A percentile compares a stretch with the other conserved stretches of the same genome.
Evolutionary conservation across 208 protist genomes (phyloP).

Genomic region (Plasmodiophora brassicae): DNA sequence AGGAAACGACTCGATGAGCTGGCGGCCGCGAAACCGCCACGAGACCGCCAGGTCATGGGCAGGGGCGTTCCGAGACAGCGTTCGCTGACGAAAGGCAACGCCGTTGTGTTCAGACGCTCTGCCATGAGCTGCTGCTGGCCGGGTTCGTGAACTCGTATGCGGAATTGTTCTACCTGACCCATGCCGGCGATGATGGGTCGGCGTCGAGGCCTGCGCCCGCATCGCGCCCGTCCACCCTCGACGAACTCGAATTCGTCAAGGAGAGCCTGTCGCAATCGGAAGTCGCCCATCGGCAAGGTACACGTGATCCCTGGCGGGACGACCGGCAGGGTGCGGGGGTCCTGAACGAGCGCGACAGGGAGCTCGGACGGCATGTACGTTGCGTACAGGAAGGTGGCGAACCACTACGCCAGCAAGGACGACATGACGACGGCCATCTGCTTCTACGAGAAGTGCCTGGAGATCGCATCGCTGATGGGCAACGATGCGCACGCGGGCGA

Average conservation of each 20-base stretch:
- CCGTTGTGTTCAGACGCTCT: neutral
- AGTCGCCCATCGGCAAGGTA: constrained; percentile 24
- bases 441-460: constrained; percentile 44
- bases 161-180: constrained; percentile 49
- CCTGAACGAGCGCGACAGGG: neutral
- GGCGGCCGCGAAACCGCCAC: neutral
- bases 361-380: neutral
- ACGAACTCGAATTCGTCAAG: constrained; percentile 39
- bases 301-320: too few relatives aligned
- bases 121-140: constrained; percentile 30
- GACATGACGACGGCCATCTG: constrained; percentile 31
- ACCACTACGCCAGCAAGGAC: neutral
- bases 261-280: constrained; percentile 7
- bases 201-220: neutral
- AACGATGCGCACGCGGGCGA: neutral
- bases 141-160: constrained; percentile 43
- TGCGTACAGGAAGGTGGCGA: constrained; percentile 26
- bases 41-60: neutral
- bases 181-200: neutral
- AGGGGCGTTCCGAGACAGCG: neutral
- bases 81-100: neutral
- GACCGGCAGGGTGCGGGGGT: neutral
- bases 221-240: neutral
- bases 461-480: neutral
- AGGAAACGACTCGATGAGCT: neutral